Evolutionary conservation across 1,284 basidiomycete species (phyloP).

Genomic region (Taiwanofungus camphoratus): DNA sequence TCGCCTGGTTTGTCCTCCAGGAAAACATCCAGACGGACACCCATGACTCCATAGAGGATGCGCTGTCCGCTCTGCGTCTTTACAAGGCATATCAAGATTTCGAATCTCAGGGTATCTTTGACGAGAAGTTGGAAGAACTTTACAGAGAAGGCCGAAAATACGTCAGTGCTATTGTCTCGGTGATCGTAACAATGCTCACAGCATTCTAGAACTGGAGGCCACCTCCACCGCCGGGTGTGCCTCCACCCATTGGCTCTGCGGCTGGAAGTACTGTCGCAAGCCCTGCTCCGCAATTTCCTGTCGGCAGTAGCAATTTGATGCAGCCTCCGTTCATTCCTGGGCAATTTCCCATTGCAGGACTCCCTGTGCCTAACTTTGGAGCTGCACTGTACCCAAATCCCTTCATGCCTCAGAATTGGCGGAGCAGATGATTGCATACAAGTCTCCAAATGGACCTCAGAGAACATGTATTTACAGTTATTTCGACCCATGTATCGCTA

Average conservation of each 20-base stretch:
- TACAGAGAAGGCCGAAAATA: slow-evolving; percentile 70
- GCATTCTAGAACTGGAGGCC: slow-evolving; percentile 19
- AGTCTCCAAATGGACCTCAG: too few relatives aligned
- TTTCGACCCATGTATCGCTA: too few relatives aligned
- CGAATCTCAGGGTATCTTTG: slow-evolving; percentile 74
- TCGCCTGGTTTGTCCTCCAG: slow-evolving; percentile 89
- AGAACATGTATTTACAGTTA: too few relatives aligned
- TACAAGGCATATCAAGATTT: slow-evolving; percentile 83
- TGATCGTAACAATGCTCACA: background rate
- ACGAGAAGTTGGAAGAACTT: slow-evolving; percentile 82
- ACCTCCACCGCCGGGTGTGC: slow-evolving; percentile 5
- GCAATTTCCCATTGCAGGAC: slow-evolving; percentile 1
- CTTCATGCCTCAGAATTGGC: slow-evolving; percentile 15
- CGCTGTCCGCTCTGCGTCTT: slow-evolving; percentile 80
- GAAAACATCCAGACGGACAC: slow-evolving; percentile 90
- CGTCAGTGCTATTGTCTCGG: slow-evolving; percentile 37
- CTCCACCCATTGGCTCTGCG: background rate
- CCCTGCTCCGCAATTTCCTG: slow-evolving; percentile 7
- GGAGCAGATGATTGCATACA: slow-evolving; percentile 13
- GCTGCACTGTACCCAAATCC: slow-evolving; percentile 8
- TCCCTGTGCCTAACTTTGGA: slow-evolving; percentile 6
- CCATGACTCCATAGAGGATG: slow-evolving; percentile 97
- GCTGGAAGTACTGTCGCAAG: slow-evolving; percentile 1
- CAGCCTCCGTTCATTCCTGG: slow-evolving; percentile 4
- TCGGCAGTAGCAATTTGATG: background rate